Percentiles rank a stretch among this genome's conserved stretches.
Evolutionary conservation across 306 rosid genomes (phyloP).

Genomic region (Lablab purpureus): DNA sequence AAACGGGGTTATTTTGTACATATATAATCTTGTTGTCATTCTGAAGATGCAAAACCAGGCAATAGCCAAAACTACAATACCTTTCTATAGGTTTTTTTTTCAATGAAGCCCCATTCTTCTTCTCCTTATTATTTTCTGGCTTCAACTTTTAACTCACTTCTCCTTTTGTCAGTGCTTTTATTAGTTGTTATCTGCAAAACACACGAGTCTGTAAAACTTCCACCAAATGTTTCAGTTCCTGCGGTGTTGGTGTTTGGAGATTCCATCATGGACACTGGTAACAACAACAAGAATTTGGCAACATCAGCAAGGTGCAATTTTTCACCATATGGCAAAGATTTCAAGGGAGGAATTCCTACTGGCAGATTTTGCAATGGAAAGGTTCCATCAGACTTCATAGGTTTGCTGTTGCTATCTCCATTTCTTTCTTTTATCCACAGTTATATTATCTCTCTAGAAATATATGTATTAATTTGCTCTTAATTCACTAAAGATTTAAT

Average conservation of each 20-base stretch:
- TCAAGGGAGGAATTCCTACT: slow-evolving; percentile 37
- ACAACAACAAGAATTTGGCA: slow-evolving; percentile 53
- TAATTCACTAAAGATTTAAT: too few relatives aligned
- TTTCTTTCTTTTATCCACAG: background rate
- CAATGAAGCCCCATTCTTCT: slow-evolving; percentile 10
- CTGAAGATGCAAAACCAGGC: background rate
- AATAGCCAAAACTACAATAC: background rate
- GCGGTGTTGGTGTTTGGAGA: slow-evolving; percentile 74
- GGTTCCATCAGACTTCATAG: slow-evolving; percentile 49
- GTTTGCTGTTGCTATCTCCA: background rate
- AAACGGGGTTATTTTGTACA: too few relatives aligned
- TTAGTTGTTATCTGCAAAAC: slow-evolving; percentile 28
- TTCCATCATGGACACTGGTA: slow-evolving; percentile 81
- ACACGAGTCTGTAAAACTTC: slow-evolving; percentile 33
- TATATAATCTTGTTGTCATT: too few relatives aligned
- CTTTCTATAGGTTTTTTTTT: background rate
- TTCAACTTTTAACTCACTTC: background rate
- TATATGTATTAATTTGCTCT: too few relatives aligned
- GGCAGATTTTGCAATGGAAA: slow-evolving; percentile 52
- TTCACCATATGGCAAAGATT: slow-evolving; percentile 49
- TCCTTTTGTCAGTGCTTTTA: background rate
- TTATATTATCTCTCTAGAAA: too few relatives aligned
- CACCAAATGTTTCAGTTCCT: slow-evolving; percentile 54
- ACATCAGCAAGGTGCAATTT: slow-evolving; percentile 37
- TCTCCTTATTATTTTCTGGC: background rate